Evolutionary conservation across 371 early-diverging fungal genomes (phyloP).

Genomic region (Apophysomyces ossiformis): DNA sequence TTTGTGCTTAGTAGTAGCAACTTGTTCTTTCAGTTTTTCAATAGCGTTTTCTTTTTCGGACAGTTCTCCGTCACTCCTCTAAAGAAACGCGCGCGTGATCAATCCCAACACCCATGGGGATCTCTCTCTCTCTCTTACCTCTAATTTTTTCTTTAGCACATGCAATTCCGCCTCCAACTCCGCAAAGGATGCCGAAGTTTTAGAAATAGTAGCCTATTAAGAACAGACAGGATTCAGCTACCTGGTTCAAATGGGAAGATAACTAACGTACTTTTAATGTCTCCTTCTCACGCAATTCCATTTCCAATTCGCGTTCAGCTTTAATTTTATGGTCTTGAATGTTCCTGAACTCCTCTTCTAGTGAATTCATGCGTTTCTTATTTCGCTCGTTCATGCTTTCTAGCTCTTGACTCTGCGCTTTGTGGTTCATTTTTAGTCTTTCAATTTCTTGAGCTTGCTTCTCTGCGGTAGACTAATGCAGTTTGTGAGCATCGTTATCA

Average conservation of each 20-base stretch:
- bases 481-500: background rate
- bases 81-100: background rate
- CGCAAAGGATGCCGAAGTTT: conserved; percentile 47
- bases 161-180: conserved; percentile 53
- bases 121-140: conserved; percentile 29
- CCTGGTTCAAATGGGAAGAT: background rate
- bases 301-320: conserved; percentile 31
- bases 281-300: conserved; percentile 24
- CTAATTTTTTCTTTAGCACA: conserved; percentile 47
- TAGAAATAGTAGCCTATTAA: conserved; percentile 18
- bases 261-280: conserved; percentile 12
- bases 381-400: conserved; percentile 36
- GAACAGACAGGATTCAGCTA: background rate
- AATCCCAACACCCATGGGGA: background rate
- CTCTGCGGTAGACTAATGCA: conserved; percentile 28
- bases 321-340: conserved; percentile 24
- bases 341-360: conserved; percentile 29
- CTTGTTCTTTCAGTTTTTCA: conserved; percentile 43
- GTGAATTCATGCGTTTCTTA: conserved; percentile 21
- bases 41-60: conserved; percentile 52
- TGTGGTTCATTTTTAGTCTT: conserved; percentile 41
- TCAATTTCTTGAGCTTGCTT: conserved; percentile 56
- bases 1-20: conserved; percentile 35
- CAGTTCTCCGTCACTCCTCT: conserved; percentile 52
- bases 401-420: conserved; percentile 45